These are phyloP conservation scores for Populus ilicifolia DNA, from an alignment of 345 rosid species.

Conservation along the genomic window DNA sequence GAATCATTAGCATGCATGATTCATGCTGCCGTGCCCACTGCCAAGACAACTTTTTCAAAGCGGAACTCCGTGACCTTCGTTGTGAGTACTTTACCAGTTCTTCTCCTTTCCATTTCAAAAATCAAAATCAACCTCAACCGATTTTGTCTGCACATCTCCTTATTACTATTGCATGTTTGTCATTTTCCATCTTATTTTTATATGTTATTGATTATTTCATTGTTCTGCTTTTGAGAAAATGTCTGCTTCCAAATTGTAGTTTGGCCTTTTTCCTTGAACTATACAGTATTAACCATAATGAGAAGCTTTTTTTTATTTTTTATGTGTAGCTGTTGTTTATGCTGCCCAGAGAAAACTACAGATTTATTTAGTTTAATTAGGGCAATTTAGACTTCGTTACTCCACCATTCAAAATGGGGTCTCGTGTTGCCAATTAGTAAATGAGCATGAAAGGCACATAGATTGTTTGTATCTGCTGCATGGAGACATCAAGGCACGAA, in stretches of 20 bases:
- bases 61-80: constrained; percentile 52
- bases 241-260: background rate
- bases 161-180: constrained; percentile 10
- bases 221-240: constrained; percentile 1
- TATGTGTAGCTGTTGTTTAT: background rate
- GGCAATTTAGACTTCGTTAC: background rate
- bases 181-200: background rate
- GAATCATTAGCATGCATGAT: constrained; percentile 90
- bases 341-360: background rate
- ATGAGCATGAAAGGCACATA: background rate
- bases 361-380: background rate
- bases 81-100: constrained; percentile 35
- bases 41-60: constrained; percentile 47
- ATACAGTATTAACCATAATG: background rate
- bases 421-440: background rate
- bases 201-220: background rate
- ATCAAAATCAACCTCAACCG: background rate
- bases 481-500: background rate
- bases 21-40: constrained; percentile 77
- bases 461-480: background rate
- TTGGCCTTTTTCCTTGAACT: background rate
- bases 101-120: background rate
- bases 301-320: background rate
- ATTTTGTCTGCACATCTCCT: background rate
- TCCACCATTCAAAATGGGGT: background rate